Percentiles rank a stretch among this genome's conserved stretches.
Conservation (phyloP, 2,329 filamentous ascomycete species). For the Diaporthe vexans region DNA sequence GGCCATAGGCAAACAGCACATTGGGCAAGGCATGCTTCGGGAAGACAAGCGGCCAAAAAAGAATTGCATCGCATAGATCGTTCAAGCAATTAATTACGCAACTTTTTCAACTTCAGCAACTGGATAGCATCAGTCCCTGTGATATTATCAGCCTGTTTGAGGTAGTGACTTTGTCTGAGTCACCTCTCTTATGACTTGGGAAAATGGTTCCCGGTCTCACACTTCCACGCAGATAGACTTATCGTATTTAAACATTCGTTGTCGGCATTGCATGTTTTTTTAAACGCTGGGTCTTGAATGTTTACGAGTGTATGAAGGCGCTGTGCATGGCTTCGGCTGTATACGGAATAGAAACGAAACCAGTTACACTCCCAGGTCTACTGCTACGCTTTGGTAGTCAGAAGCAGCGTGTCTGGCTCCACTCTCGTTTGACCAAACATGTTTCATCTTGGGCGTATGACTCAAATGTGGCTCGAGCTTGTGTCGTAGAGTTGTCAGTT, state of each 20-base stretch:
- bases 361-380: no score
- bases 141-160: not conserved
- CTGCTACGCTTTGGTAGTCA: not conserved
- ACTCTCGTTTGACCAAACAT: not conserved
- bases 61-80: constrained; percentile 8
- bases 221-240: no score
- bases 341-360: no score
- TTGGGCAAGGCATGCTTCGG: not conserved
- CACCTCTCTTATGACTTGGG: no score
- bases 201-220: not conserved
- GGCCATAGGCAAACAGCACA: not conserved
- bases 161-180: no score
- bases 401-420: not conserved
- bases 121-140: not conserved
- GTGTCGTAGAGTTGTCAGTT: not conserved
- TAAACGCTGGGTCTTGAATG: no score
- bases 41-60: not conserved
- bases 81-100: constrained; percentile 1
- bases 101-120: not conserved
- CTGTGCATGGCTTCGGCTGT: no score
- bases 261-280: no score
- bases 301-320: no score
- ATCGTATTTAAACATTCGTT: no score
- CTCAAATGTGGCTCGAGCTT: not conserved
- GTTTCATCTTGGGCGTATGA: not conserved